These are phyloP conservation scores for Chamaecyparis obtusa DNA, from an alignment of 75 land plant species.

Conservation along the genomic window DNA sequence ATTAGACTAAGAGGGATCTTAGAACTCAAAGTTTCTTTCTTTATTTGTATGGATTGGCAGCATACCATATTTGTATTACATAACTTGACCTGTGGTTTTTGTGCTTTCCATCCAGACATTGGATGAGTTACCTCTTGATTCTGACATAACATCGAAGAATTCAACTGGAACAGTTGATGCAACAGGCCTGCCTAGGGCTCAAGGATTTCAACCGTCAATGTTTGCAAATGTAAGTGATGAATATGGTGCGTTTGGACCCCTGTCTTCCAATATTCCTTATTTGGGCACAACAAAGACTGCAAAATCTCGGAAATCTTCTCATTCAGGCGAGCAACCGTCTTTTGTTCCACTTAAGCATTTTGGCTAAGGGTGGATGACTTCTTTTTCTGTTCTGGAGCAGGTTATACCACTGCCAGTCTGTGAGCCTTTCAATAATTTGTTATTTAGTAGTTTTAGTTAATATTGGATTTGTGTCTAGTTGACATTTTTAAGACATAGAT, in stretches of 20 bases:
- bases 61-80: neutral
- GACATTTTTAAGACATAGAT: neutral
- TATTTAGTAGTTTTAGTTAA: neutral
- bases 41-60: neutral
- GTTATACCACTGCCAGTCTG: slow-evolving; percentile 7
- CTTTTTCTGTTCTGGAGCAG: neutral
- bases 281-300: slow-evolving; percentile 42
- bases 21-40: neutral
- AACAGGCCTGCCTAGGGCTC: slow-evolving; percentile 67
- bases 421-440: neutral
- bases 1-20: neutral
- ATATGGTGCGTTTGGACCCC: slow-evolving; percentile 20
- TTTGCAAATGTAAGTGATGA: slow-evolving; percentile 29
- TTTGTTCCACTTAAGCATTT: slow-evolving; percentile 18
- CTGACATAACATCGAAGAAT: slow-evolving; percentile 55
- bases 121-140: slow-evolving; percentile 87
- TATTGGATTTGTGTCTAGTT: neutral
- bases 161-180: slow-evolving; percentile 36
- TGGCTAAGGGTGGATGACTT: slow-evolving; percentile 42
- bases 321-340: slow-evolving; percentile 57
- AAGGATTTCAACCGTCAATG: slow-evolving; percentile 48
- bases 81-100: slow-evolving; percentile 6
- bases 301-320: slow-evolving; percentile 47
- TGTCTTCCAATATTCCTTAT: slow-evolving; percentile 29
- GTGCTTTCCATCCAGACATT: slow-evolving; percentile 54